A percentile compares a stretch with the other conserved stretches of the same genome.
These are phyloP conservation scores for Didymella keratinophila DNA, from an alignment of 2,329 filamentous ascomycete species.

Conservation along the genomic window DNA sequence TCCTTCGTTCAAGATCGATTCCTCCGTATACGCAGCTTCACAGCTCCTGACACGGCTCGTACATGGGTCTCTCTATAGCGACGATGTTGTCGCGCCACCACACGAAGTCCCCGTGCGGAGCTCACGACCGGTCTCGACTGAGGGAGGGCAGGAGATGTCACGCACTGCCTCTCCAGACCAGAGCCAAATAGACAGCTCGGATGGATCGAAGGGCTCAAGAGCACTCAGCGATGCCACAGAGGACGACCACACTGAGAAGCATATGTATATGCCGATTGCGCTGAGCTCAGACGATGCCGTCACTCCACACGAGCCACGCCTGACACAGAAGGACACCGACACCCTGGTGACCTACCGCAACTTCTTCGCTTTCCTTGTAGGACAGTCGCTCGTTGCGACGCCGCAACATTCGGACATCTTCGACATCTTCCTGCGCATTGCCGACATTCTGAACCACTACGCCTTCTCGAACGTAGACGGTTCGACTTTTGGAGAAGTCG, in stretches of 20 bases:
- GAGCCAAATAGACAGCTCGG: conserved; percentile 48
- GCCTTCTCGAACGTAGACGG: conserved; percentile 69
- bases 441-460: conserved; percentile 64
- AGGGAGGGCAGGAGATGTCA: conserved; percentile 39
- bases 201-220: conserved; percentile 58
- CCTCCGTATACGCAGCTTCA: conserved; percentile 65
- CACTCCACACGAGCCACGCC: conserved; percentile 42
- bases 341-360: conserved; percentile 67
- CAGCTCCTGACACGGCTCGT: conserved; percentile 63
- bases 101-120: conserved; percentile 34
- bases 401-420: conserved; percentile 64
- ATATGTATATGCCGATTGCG: conserved; percentile 67
- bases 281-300: conserved; percentile 60
- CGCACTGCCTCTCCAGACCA: conserved; percentile 44
- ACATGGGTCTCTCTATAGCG: conserved; percentile 61
- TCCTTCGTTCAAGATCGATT: conserved; percentile 69
- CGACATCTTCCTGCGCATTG: conserved; percentile 67
- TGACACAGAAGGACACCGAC: conserved; percentile 61
- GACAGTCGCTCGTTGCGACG: conserved; percentile 67
- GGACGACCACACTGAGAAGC: conserved; percentile 58
- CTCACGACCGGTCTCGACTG: conserved; percentile 33
- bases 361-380: conserved; percentile 69
- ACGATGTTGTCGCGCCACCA: conserved; percentile 24
- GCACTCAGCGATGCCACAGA: conserved; percentile 59
- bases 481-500: conserved; percentile 69